These are phyloP conservation scores for Zoysia pacifica DNA, from an alignment of 176 grass and related monocot genomes.

Conservation along the genomic window DNA sequence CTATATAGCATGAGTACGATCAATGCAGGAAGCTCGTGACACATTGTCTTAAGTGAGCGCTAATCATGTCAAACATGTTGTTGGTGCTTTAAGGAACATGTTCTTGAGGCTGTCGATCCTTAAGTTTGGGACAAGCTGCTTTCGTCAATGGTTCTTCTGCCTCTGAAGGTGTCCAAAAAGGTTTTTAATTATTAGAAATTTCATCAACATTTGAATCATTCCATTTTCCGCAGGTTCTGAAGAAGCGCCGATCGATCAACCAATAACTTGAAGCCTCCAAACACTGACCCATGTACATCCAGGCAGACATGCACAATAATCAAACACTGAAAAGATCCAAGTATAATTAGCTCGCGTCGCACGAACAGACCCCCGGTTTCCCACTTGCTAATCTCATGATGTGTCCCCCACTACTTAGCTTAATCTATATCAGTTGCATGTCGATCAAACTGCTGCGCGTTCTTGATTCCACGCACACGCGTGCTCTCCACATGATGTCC, in stretches of 20 bases:
- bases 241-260: not conserved
- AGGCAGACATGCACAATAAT: not conserved
- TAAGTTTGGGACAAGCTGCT: slow-evolving; percentile 21
- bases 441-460: too few species aligned
- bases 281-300: slow-evolving; percentile 23
- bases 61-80: slow-evolving; percentile 32
- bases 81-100: slow-evolving; percentile 61
- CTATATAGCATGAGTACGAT: not conserved
- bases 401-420: slow-evolving; percentile 41
- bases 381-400: slow-evolving; percentile 32
- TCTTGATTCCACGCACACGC: too few species aligned
- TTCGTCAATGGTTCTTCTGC: slow-evolving; percentile 7
- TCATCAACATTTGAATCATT: not conserved
- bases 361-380: slow-evolving; percentile 31
- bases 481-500: not conserved
- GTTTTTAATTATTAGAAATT: not conserved
- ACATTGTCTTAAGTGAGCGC: slow-evolving; percentile 23
- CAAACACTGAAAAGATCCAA: not conserved
- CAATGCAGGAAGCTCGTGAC: slow-evolving; percentile 23
- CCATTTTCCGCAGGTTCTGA: not conserved
- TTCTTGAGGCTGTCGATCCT: slow-evolving; percentile 41
- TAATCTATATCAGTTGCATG: not conserved
- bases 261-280: slow-evolving; percentile 48
- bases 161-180: not conserved
- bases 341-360: slow-evolving; percentile 4